phyloP scores from a whole-genome alignment of 371 early-diverging fungal species.

The Rhizopus stolonifer region DNA sequence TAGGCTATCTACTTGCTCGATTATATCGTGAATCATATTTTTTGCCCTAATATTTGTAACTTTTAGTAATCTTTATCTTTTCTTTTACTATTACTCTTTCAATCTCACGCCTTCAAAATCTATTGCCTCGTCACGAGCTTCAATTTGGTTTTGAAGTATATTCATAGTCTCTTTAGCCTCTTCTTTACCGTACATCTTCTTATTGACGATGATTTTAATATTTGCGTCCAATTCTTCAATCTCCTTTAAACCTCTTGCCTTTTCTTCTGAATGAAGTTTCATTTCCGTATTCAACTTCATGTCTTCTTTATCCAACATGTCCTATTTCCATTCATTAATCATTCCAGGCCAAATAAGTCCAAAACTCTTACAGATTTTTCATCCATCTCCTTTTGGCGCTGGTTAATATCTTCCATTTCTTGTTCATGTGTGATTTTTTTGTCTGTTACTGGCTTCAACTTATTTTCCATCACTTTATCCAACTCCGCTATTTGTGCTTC shows the following conservation, averaged over 20 bases:
- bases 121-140: background rate
- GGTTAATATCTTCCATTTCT: background rate
- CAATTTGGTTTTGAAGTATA: background rate
- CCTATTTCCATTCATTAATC: background rate
- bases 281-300: background rate
- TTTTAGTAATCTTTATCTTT: background rate
- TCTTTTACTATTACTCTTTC: background rate
- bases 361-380: background rate
- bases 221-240: background rate
- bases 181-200: background rate
- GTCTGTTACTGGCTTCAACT: background rate
- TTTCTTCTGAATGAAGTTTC: background rate
- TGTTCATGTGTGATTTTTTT: background rate
- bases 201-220: background rate
- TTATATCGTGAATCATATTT: background rate
- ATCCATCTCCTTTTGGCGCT: background rate
- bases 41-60: background rate
- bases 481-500: background rate
- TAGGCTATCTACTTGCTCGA: background rate
- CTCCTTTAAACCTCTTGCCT: background rate
- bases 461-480: background rate
- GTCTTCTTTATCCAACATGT: background rate
- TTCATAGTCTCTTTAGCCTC: background rate
- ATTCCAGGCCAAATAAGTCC: background rate
- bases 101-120: background rate